Conservation (phyloP, 2,329 filamentous ascomycete species). For the Paramyrothecium roridum region DNA sequence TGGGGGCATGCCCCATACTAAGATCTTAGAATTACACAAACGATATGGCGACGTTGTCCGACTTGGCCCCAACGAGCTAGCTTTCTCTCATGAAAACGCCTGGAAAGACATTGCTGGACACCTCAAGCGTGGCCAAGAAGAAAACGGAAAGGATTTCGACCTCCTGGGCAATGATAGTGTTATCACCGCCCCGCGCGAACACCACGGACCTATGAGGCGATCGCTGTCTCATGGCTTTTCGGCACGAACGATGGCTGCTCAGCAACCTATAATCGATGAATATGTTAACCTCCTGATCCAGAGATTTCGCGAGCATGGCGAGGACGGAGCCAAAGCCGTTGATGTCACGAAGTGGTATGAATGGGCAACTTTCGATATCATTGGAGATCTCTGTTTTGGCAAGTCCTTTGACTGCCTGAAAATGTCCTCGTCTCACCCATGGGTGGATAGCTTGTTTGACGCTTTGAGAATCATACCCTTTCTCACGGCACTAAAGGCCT, state of each 20-base stretch:
- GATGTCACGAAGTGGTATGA: slow-evolving; percentile 24
- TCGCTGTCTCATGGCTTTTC: slow-evolving; percentile 17
- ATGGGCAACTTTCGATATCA: slow-evolving; percentile 24
- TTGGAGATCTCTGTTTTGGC: slow-evolving; percentile 23
- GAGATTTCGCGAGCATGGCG: slow-evolving; percentile 27
- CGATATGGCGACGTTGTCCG: no score
- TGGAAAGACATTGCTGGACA: slow-evolving; percentile 4
- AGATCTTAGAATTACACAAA: no score
- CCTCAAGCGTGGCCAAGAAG: not conserved
- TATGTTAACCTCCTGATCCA: slow-evolving; percentile 37
- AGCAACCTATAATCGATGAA: slow-evolving; percentile 23
- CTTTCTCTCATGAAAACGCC: no score
- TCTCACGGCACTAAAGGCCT: not conserved
- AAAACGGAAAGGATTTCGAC: slow-evolving; percentile 1
- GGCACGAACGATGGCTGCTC: slow-evolving; percentile 16
- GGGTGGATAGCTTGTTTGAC: slow-evolving; percentile 9
- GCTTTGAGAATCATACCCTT: not conserved
- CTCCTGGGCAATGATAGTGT: slow-evolving; percentile 1
- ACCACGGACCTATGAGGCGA: slow-evolving; percentile 8
- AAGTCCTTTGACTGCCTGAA: slow-evolving; percentile 20
- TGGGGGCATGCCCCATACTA: no score
- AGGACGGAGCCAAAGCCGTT: not conserved
- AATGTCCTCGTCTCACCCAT: slow-evolving; percentile 14
- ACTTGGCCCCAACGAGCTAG: no score
- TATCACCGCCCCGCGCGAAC: not conserved